These are phyloP conservation scores for Gypsophila paniculata DNA, from an alignment of 179 eudicot species.

Conservation along the genomic window DNA sequence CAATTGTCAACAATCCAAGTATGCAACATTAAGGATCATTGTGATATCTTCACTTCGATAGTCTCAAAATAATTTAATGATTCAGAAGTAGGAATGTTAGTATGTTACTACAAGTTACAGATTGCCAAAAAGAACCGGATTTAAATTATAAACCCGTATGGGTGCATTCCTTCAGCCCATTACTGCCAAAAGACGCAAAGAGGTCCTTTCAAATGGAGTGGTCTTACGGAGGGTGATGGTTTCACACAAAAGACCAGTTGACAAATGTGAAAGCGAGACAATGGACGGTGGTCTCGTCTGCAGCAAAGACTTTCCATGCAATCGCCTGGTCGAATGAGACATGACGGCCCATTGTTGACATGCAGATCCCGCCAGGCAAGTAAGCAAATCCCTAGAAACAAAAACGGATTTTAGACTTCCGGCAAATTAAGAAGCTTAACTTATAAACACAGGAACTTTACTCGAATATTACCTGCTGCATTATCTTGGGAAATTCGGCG, in stretches of 20 bases:
- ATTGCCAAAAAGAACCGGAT: background rate
- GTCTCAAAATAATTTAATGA: too few species aligned
- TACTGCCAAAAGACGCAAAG: conserved; percentile 9
- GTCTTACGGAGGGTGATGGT: background rate
- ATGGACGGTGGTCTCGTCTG: conserved; percentile 41
- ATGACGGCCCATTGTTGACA: conserved; percentile 44
- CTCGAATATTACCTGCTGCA: conserved; percentile 53
- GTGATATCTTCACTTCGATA: too few species aligned
- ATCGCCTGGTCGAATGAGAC: conserved; percentile 40
- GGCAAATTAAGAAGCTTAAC: too few species aligned
- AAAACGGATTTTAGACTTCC: background rate
- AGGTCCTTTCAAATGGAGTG: background rate
- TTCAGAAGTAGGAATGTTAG: background rate
- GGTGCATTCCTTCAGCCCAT: background rate
- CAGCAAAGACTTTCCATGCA: conserved; percentile 46
- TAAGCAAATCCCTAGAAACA: conserved; percentile 41
- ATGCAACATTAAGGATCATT: too few species aligned
- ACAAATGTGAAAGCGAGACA: conserved; percentile 47
- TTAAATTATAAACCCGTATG: background rate
- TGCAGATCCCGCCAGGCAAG: conserved; percentile 41
- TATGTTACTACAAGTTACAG: conserved; percentile 7
- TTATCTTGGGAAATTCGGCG: conserved; percentile 40
- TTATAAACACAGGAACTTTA: too few species aligned
- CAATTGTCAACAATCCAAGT: too few species aligned
- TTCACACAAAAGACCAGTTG: conserved; percentile 48